phyloP scores from a whole-genome alignment of 305 asterid species.

The Solanum aculeatissimum region DNA sequence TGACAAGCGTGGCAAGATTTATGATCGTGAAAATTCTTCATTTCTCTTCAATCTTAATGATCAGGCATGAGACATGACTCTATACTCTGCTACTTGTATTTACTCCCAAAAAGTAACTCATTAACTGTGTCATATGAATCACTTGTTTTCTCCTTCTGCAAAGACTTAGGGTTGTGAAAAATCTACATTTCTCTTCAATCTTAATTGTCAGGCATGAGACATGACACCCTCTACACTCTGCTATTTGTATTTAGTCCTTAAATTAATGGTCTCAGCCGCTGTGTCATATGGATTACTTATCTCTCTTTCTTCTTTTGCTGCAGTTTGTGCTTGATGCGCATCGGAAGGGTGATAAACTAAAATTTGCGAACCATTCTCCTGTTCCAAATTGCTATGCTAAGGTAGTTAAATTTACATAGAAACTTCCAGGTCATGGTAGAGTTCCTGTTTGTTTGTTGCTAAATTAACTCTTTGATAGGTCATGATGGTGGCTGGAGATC shows the following conservation, averaged over 20 bases:
- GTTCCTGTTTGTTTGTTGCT: not conserved
- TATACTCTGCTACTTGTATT: not conserved
- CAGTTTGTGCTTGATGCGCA: slow-evolving; percentile 99
- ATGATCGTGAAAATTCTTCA: slow-evolving; percentile 91
- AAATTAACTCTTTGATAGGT: slow-evolving; percentile 41
- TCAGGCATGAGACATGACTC: slow-evolving; percentile 52
- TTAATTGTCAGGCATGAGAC: slow-evolving; percentile 79
- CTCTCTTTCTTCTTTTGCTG: not conserved
- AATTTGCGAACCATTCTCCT: slow-evolving; percentile 98
- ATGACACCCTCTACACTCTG: not conserved
- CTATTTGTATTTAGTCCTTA: not conserved
- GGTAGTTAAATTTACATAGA: slow-evolving; percentile 23
- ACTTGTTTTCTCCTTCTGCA: slow-evolving; percentile 15
- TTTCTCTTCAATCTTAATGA: slow-evolving; percentile 92
- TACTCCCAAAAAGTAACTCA: not conserved
- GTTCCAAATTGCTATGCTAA: slow-evolving; percentile 97
- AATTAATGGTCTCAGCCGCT: not conserved
- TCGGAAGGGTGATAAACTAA: slow-evolving; percentile 93
- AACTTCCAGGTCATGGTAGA: not conserved
- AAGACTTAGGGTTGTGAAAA: not conserved
- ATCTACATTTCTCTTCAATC: slow-evolving; percentile 51
- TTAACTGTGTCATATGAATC: not conserved
- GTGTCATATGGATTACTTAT: not conserved
- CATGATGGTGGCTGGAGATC: slow-evolving; percentile 96
- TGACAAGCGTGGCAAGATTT: slow-evolving; percentile 99